phyloP scores from a whole-genome alignment of 108 stramenopile species.

The Skeletonema costatum region DNA sequence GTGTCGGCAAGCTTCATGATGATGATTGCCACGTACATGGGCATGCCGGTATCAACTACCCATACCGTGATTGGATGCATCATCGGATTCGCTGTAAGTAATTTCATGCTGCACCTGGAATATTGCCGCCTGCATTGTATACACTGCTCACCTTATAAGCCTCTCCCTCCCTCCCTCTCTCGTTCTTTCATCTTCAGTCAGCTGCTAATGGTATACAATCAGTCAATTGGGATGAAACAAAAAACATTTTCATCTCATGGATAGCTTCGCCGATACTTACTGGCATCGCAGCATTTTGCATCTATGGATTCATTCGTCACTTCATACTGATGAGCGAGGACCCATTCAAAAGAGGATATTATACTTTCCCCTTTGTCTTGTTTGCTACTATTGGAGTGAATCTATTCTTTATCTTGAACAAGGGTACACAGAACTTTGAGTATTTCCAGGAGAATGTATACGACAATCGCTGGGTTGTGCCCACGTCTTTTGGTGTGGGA shows the following conservation, averaged over 20 bases:
- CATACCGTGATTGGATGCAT: constrained; percentile 24
- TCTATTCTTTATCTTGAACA: constrained; percentile 57
- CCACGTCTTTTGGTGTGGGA: constrained; percentile 33
- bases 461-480: constrained; percentile 20
- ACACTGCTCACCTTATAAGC: too few species aligned
- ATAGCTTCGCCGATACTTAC: constrained; percentile 56
- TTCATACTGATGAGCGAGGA: constrained; percentile 26
- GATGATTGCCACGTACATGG: constrained; percentile 14
- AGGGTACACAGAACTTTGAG: constrained; percentile 41
- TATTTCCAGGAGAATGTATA: constrained; percentile 36
- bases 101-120: too few species aligned
- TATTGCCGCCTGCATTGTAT: too few species aligned
- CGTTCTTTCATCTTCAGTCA: too few species aligned
- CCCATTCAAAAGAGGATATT: constrained; percentile 49
- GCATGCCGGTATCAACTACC: constrained; percentile 30
- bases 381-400: constrained; percentile 42
- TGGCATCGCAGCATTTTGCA: constrained; percentile 28
- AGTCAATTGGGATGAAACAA: constrained; percentile 40
- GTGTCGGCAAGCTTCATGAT: constrained; percentile 46
- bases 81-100: constrained; percentile 17
- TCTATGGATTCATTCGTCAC: constrained; percentile 32
- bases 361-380: constrained; percentile 57
- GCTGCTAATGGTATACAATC: constrained; percentile 34
- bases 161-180: too few species aligned
- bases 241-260: constrained; percentile 56